Evolutionary conservation across 2,329 filamentous ascomycete genomes (phyloP), one percentile per base, ranked within the genome.

Genomic region (Botrytis squamosa): DNA sequence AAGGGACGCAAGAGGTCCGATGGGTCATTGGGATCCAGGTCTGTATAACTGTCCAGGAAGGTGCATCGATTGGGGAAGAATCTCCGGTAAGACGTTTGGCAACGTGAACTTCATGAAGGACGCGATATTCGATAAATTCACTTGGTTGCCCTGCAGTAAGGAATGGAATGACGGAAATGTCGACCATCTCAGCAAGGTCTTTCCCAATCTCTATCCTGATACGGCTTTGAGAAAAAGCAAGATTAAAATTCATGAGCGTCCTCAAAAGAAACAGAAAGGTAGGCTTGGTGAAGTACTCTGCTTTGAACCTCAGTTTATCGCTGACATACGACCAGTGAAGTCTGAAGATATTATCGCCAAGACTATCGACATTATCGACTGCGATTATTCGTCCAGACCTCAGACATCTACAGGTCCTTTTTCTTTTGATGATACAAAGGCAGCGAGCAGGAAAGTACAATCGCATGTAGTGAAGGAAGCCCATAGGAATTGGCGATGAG

Each of bases 91-190:
- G 36, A 18, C 1, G 0, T 9, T 9, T 16, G n/a, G 14, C 33
- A 2, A 16, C 14, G 7, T 9, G 16, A 2, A n/a, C 33, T 0
- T 8, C 14, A 4, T 9, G 16, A 2, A n/a, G 9, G 25, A 25
- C 36, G 3, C 29, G 36, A 9, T 49, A 8, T 40, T 55, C 20
- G 8, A n/a, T n/a, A 8, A 42, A 22, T 5, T 36, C 38, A 55
- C 65, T 16, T 68, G 65, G 46, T 42, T 68, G 22, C 10, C 29
- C n/a, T 68, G 46, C 36, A 22, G 36, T 40, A 14, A 33, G 5
- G 25, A 68, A 29, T 68, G 65, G 33, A n/a, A 57, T 57, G 12
- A n/a, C 16, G 16, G n/a, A 57, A 57, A 57, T 33, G 0, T n/a
- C n/a, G 52, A 9, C 6, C 6, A 18, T 57, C 6, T 57, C 16